Percentiles rank a stretch among this genome's conserved stretches.
These are phyloP conservation scores for Neonectria magnoliae DNA, from an alignment of 2,329 filamentous ascomycete species.

Conservation along the genomic window DNA sequence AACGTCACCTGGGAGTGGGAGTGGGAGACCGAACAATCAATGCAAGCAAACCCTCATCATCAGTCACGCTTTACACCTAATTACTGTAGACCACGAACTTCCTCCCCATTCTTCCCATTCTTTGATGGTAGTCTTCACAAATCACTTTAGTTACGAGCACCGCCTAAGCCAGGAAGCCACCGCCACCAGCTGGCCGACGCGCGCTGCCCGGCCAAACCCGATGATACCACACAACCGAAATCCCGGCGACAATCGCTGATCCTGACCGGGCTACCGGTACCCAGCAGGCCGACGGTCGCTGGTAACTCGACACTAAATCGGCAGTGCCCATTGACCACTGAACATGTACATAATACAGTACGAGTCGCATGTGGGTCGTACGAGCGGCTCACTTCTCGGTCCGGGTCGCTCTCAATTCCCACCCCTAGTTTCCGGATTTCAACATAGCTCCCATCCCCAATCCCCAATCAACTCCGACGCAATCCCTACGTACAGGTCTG, in stretches of 20 bases:
- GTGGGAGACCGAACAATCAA: slow-evolving; percentile 8
- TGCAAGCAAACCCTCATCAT: neutral
- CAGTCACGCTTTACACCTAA: slow-evolving; percentile 1
- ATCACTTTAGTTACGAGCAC: neutral
- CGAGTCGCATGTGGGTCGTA: slow-evolving; percentile 27
- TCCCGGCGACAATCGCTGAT: slow-evolving; percentile 6
- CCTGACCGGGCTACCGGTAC: slow-evolving; percentile 19
- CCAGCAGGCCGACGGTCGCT: slow-evolving; percentile 7
- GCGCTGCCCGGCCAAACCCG: slow-evolving; percentile 22
- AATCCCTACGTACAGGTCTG: neutral
- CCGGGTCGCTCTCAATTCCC: slow-evolving; percentile 22
- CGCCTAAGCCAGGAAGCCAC: neutral
- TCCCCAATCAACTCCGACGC: neutral
- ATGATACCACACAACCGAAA: neutral
- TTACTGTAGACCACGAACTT: neutral
- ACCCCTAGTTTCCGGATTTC: slow-evolving; percentile 2
- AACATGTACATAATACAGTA: neutral
- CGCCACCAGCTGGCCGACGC: slow-evolving; percentile 1
- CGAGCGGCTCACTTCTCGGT: slow-evolving; percentile 24
- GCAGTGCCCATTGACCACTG: neutral
- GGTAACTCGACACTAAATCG: slow-evolving; percentile 6
- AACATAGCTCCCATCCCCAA: neutral
- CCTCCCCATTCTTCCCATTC: neutral
- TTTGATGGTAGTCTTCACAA: neutral
- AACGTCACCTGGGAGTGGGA: slow-evolving; percentile 13